Conservation (phyloP, 495 filamentous ascomycete genomes). For the Trichoderma reesei region DNA sequence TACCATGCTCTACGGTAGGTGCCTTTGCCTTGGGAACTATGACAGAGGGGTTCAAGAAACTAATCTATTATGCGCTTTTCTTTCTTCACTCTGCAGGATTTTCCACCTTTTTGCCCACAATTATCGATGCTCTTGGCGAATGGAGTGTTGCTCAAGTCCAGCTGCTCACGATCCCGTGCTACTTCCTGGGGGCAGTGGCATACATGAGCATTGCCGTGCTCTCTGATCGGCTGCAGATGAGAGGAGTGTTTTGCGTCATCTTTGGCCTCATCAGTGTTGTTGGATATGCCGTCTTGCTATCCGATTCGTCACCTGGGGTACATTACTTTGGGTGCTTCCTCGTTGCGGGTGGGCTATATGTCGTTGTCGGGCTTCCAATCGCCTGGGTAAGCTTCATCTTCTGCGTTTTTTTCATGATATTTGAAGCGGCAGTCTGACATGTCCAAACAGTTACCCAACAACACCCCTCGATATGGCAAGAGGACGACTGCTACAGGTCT, state of each 20-base stretch:
- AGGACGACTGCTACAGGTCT: constrained; percentile 59
- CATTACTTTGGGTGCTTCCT: constrained; percentile 62
- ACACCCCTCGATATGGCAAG: constrained; percentile 59
- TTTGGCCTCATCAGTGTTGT: constrained; percentile 51
- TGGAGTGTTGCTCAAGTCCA: constrained; percentile 57
- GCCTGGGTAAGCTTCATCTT: constrained; percentile 43
- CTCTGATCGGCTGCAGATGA: constrained; percentile 50
- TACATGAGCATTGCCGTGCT: constrained; percentile 54
- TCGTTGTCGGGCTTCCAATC: constrained; percentile 57
- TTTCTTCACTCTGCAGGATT: constrained; percentile 33
- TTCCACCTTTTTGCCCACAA: constrained; percentile 68
- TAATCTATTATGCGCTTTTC: background rate
- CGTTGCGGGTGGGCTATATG: constrained; percentile 62
- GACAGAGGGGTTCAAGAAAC: background rate
- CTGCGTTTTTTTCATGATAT: background rate
- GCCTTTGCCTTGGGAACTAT: background rate
- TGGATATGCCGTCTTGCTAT: constrained; percentile 58
- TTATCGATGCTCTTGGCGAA: constrained; percentile 56
- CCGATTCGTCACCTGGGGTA: constrained; percentile 46
- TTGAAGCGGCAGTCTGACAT: background rate
- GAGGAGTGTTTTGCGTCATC: constrained; percentile 49
- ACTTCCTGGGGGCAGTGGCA: constrained; percentile 54
- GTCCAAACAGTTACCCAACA: constrained; percentile 27
- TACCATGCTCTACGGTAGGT: constrained; percentile 59
- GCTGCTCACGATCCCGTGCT: constrained; percentile 70